These are phyloP conservation scores for Mesotaenium endlicherianum DNA, from an alignment of 139 green algal species.

Conservation along the genomic window DNA sequence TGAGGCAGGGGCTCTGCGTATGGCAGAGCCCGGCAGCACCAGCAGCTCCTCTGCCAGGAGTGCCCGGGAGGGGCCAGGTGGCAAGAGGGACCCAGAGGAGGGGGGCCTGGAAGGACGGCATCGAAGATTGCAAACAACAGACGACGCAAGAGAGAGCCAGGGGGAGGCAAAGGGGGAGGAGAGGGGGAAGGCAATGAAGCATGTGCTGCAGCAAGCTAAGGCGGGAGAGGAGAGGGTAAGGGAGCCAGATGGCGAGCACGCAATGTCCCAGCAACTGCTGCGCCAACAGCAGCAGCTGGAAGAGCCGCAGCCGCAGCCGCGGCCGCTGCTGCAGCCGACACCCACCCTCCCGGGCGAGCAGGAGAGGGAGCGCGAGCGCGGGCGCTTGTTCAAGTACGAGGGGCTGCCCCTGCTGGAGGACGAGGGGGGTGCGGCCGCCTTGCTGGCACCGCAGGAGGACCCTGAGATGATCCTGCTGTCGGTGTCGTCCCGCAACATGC, in stretches of 20 bases:
- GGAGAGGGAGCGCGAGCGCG: neutral
- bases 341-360: neutral
- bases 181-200: neutral
- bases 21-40: neutral
- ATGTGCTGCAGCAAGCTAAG: neutral
- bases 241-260: too few species aligned
- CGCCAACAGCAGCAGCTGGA: neutral
- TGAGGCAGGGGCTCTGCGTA: neutral
- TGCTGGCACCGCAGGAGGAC: neutral
- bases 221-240: neutral
- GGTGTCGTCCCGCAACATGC: neutral
- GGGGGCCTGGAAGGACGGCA: neutral
- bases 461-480: conserved; percentile 38
- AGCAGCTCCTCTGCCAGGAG: neutral
- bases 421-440: neutral
- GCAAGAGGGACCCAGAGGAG: neutral
- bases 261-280: neutral
- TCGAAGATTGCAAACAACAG: too few species aligned
- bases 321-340: neutral
- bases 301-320: neutral
- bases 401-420: neutral
- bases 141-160: neutral
- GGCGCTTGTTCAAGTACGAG: neutral
- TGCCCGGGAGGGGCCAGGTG: neutral
- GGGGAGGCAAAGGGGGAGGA: neutral